phyloP scores from a whole-genome alignment of 2,329 filamentous ascomycete species.

The Aspergillus brunneoviolaceus region DNA sequence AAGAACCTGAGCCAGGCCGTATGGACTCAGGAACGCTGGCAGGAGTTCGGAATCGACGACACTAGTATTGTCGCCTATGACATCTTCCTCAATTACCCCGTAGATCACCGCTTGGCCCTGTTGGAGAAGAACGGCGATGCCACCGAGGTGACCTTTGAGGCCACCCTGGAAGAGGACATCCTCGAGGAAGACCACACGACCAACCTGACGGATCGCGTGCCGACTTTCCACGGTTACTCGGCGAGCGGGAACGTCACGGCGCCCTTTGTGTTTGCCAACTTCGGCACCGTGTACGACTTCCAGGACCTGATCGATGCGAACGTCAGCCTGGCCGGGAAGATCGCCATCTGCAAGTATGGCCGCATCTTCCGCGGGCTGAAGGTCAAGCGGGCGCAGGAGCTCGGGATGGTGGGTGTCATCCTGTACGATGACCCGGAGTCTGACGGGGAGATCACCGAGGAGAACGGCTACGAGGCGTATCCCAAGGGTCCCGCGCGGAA shows the following conservation, averaged over 20 bases:
- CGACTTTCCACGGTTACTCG: constrained; percentile 93
- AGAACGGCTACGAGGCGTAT: constrained; percentile 76
- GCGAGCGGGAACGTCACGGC: constrained; percentile 89
- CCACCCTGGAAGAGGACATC: constrained; percentile 78
- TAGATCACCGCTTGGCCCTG: constrained; percentile 67
- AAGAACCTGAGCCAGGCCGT: constrained; percentile 74
- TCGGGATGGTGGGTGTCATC: constrained; percentile 82
- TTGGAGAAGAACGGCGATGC: constrained; percentile 50
- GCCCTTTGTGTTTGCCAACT: constrained; percentile 85
- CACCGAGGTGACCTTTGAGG: constrained; percentile 68
- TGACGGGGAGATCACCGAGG: constrained; percentile 77
- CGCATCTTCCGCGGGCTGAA: constrained; percentile 86
- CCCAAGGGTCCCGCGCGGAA: constrained; percentile 84
- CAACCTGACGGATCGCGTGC: constrained; percentile 68
- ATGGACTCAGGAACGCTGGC: constrained; percentile 74
- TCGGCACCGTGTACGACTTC: constrained; percentile 82
- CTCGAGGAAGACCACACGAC: constrained; percentile 80
- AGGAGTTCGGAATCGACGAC: constrained; percentile 64
- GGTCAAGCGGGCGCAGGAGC: constrained; percentile 85
- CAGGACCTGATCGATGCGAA: constrained; percentile 76
- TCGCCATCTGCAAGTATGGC: constrained; percentile 84
- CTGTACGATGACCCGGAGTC: constrained; percentile 89
- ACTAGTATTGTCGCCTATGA: constrained; percentile 67
- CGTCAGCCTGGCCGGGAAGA: constrained; percentile 76
- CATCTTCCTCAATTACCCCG: constrained; percentile 74